These are phyloP conservation scores for Fraxinus sp. DNA, from an alignment of 305 asterid genomes.

Conservation along the genomic window DNA sequence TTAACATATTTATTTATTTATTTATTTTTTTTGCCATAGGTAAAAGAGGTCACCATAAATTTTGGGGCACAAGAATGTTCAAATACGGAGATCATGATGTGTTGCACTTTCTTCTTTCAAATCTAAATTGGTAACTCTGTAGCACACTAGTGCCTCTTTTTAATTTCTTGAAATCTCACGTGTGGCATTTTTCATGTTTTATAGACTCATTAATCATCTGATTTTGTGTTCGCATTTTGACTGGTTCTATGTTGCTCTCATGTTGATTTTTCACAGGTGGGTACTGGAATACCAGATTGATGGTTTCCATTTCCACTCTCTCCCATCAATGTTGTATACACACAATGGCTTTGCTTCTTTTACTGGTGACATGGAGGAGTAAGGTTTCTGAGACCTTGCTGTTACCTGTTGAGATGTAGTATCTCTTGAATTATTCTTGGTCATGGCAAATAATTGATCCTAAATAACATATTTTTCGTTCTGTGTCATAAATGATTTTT, in stretches of 20 bases:
- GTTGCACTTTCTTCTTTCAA: conserved; percentile 95
- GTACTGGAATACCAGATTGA: conserved; percentile 91
- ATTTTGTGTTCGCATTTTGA: conserved; percentile 13
- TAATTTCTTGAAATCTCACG: conserved; percentile 15
- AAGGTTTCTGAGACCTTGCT: conserved; percentile 39
- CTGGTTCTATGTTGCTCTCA: conserved; percentile 22
- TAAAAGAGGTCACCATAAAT: conserved; percentile 94
- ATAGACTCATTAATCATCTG: not conserved
- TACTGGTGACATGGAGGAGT: conserved; percentile 96
- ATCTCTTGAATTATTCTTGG: not conserved
- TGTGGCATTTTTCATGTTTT: conserved; percentile 17
- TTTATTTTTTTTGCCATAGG: conserved; percentile 51
- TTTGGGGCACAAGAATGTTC: conserved; percentile 99
- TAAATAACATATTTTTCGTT: conserved; percentile 1
- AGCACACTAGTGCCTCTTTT: conserved; percentile 15
- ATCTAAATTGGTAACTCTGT: conserved; percentile 73
- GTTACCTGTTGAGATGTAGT: conserved; percentile 2
- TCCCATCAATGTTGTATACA: conserved; percentile 93
- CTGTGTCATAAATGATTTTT: conserved; percentile 4
- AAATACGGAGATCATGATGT: conserved; percentile 90
- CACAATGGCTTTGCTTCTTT: conserved; percentile 95
- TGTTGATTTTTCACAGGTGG: conserved; percentile 69
- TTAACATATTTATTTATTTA: not conserved
- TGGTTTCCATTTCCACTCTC: conserved; percentile 94
- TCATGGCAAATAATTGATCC: conserved; percentile 21